Base-by-base conservation (phyloP, 306 rosid genomes). In the Arachis hypogaea region DNA sequence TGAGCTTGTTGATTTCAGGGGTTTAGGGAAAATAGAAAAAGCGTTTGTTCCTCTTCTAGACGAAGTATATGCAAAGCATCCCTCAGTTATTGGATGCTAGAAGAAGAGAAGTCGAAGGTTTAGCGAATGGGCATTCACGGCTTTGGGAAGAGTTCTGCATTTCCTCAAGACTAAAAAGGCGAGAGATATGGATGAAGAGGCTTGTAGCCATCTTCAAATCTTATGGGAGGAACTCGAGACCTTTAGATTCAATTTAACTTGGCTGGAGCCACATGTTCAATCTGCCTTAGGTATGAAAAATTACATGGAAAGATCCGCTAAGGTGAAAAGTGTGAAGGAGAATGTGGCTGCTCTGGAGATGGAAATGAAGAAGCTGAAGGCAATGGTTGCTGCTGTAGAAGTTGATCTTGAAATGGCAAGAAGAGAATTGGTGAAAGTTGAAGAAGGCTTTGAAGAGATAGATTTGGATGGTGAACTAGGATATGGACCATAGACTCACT, bases 391-490 rank as follows among this genome's bases (percentile, higher is more conserved):
- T 12, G 9, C 14, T 5, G 56, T 38, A 7, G 57, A 49, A 51
- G n/a, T 16, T 4, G 50, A 63, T 64, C 72, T 63, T 10, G 67
- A 71, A 57, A 57, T 57, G 7, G 38, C 73, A 16, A 63, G 0
- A 46, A 56, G 71, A 2, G 61, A 71, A 1, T 45, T 64, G 77
- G 63, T 1, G 7, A 55, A 61, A 54, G 81, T 59, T 6, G 41
- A 61, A 60, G 43, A 69, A 28, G 69, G 49, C 11, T 75, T 75
- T 2, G 58, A 43, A 56, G n/a, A 75, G 28, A 8, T 9, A 7
- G 59, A 29, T 56, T 11, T 75, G 28, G 72, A 75, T 28, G 30
- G 3, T 14, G 72, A 75, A 45, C 18, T 75, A 7, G 73, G 66
- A 28, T 56, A 56, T 30, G 73, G 73, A 43, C 2, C 7, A 46